A percentile compares a stretch with the other conserved stretches of the same genome.
Conservation (phyloP, 345 rosid species). For the Turritis glabra region DNA sequence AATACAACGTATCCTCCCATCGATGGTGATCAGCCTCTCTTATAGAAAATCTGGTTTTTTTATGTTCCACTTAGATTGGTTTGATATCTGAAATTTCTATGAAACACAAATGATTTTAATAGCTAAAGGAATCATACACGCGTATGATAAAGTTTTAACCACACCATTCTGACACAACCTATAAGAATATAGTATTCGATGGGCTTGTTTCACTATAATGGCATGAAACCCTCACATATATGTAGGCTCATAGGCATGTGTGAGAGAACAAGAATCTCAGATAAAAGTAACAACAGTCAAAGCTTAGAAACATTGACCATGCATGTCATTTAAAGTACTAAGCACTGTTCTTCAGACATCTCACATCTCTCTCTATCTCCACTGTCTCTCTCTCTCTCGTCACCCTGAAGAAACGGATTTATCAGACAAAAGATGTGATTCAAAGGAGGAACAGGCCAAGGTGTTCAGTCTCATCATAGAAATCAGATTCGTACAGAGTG, state of each 20-base stretch:
- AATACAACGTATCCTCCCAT: too few relatives aligned
- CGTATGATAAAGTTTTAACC: conserved; percentile 1
- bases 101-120: neutral
- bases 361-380: neutral
- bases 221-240: conserved; percentile 1
- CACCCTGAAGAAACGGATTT: neutral
- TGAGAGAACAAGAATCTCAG: neutral
- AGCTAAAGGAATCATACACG: neutral
- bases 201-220: conserved; percentile 1
- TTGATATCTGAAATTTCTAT: neutral
- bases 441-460: conserved; percentile 15
- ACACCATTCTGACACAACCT: neutral
- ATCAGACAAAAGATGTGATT: neutral
- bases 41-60: neutral
- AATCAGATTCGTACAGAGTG: conserved; percentile 4
- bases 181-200: neutral
- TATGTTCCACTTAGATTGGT: neutral
- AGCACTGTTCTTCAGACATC: conserved; percentile 1
- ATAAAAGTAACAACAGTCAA: neutral
- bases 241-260: conserved; percentile 13
- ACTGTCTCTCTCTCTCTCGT: conserved; percentile 3
- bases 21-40: too few relatives aligned
- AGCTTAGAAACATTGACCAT: conserved; percentile 16
- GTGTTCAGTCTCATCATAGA: conserved; percentile 20
- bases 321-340: conserved; percentile 23